phyloP scores from a whole-genome alignment of 345 rosid species.

The Odontarrhena argentea region DNA sequence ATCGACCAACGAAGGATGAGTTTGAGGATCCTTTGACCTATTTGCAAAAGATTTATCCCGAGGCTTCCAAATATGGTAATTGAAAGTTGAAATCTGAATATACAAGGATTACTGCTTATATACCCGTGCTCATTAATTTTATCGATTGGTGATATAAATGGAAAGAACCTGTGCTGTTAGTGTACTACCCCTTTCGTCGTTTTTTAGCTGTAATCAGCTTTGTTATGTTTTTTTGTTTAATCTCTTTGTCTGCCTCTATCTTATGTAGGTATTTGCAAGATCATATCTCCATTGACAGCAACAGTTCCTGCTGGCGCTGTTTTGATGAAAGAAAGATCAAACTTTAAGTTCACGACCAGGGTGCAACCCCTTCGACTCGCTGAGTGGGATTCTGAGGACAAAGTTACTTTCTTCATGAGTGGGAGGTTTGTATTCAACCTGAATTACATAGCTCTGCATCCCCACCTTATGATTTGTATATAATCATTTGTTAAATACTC shows the following conservation, averaged over 20 bases:
- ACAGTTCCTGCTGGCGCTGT: conserved; percentile 95
- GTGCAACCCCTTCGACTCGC: conserved; percentile 99
- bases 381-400: conserved; percentile 91
- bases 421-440: conserved; percentile 65
- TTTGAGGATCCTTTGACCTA: conserved; percentile 95
- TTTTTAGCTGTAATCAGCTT: not conserved
- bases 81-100: not conserved
- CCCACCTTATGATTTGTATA: conserved; percentile 13
- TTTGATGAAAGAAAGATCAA: conserved; percentile 79
- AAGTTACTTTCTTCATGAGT: conserved; percentile 97
- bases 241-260: conserved; percentile 21
- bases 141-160: conserved; percentile 7
- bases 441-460: conserved; percentile 12
- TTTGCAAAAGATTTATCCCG: conserved; percentile 88
- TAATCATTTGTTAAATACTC: conserved; percentile 48
- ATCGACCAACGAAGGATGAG: conserved; percentile 88
- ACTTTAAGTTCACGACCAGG: conserved; percentile 96
- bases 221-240: not conserved
- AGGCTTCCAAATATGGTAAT: conserved; percentile 93
- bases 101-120: conserved; percentile 5
- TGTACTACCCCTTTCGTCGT: not conserved
- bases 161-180: not conserved
- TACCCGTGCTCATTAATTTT: not conserved
- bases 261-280: conserved; percentile 88
- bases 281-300: conserved; percentile 77